Conservation (phyloP, 805 yeast genomes). For the Metschnikowia colocasiae region DNA sequence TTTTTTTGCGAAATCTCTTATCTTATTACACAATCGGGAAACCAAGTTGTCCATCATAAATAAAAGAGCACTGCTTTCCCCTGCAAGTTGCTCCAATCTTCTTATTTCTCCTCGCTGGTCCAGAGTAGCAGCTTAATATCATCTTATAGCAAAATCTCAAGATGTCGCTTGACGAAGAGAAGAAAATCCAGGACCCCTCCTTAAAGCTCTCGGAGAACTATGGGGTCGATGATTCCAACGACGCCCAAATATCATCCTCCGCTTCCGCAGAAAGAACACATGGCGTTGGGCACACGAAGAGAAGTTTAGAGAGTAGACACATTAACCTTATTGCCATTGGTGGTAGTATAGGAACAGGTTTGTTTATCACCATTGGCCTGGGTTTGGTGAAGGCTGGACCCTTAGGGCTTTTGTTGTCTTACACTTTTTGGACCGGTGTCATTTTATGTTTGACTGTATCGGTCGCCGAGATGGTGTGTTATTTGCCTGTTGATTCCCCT, state of each 20-base stretch:
- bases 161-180: conserved; percentile 7
- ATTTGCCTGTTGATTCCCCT: conserved; percentile 35
- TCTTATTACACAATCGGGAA: neutral
- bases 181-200: conserved; percentile 5
- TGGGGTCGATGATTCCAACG: conserved; percentile 9
- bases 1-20: conserved; percentile 3
- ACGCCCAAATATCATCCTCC: conserved; percentile 8
- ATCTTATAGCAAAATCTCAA: neutral
- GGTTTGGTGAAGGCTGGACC: conserved; percentile 36
- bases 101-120: neutral
- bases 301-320: conserved; percentile 27
- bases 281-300: conserved; percentile 12
- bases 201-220: conserved; percentile 8
- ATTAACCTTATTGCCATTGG: conserved; percentile 40
- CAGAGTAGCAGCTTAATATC: too few relatives aligned
- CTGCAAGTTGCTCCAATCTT: neutral
- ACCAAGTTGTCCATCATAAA: neutral
- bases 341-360: conserved; percentile 39
- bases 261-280: neutral
- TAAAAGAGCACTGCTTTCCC: neutral
- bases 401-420: conserved; percentile 29
- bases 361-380: conserved; percentile 34
- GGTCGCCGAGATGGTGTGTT: conserved; percentile 38
- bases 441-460: conserved; percentile 32
- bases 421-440: conserved; percentile 29